Evolutionary conservation across 140 eudicot genomes (phyloP), one percentile per base, ranked within the genome.

Genomic region (Cichorium intybus): DNA sequence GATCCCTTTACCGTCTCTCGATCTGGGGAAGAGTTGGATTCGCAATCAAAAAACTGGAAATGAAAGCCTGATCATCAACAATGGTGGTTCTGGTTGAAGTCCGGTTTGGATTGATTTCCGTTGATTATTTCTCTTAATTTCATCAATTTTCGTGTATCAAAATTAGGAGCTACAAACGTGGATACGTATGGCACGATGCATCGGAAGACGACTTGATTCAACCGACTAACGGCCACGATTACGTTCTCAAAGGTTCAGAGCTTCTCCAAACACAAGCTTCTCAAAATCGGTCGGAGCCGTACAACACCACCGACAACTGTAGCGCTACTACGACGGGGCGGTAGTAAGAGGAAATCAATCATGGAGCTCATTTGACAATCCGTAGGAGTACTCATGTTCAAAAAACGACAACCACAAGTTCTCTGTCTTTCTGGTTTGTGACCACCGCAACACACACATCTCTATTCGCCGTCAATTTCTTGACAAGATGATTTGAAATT

Each of bases 131-230:
- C 18, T 33, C 14, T 10, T 59, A 2, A 20, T 59, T 59, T 33
- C 48, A 8, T 18, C 9, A 24, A 4, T n/a, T 53, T 9, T 16
- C n/a, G 24, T 10, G 45, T 3, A 16, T 0, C 56, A 2, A 65
- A 75, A 11, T 6, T 59, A 87, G 95, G 91, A 84, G 86, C 70
- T 87, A 87, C 74, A 87, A 76, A 55, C 81, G 57, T 18, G 95
- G 95, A 52, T 87, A 81, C 64, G 88, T 87, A 8, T 87, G 95
- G 95, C 88, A 84, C 10, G 95, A 87, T 28, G 68, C 75, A 2
- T 56, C 81, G 0, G 86, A 81, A 34, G 66, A 84, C 23, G 95
- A 87, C 56, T 15, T 84, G 53, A 79, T 87, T 6, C 76, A 70
- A 34, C 88, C 95, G 1, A 78, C 85, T 0, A 83, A 81, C 70